Percentiles rank a stretch among this genome's conserved stretches.
Conservation (phyloP, 2,329 filamentous ascomycete species). For the Juglanconis oblonga region DNA sequence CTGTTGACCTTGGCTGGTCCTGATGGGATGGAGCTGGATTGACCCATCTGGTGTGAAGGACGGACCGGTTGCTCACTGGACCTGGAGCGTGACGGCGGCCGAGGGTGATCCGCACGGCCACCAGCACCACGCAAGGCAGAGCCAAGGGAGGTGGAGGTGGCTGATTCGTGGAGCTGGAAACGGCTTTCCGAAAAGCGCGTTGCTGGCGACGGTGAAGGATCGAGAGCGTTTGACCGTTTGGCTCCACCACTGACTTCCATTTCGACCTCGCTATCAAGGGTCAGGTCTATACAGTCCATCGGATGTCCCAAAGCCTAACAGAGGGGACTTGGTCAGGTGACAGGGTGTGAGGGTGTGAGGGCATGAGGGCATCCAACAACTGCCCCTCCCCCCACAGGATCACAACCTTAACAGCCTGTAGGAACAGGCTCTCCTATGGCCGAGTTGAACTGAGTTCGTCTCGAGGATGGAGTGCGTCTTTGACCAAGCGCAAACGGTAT, state of each 20-base stretch:
- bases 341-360: not conserved
- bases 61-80: constrained; percentile 8
- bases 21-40: constrained; percentile 4
- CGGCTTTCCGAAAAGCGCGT: constrained; percentile 13
- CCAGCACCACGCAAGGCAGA: not conserved
- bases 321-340: not conserved
- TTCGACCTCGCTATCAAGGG: constrained; percentile 5
- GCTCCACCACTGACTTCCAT: not conserved
- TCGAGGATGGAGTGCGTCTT: not conserved
- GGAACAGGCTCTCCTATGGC: not conserved
- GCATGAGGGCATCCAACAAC: not conserved
- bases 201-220: not conserved
- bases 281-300: constrained; percentile 16
- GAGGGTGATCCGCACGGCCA: not conserved
- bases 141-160: not conserved
- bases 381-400: not conserved
- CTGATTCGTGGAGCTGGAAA: constrained; percentile 11
- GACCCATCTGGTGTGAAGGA: not conserved
- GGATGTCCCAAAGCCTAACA: not conserved
- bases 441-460: not conserved
- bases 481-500: not conserved
- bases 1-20: not conserved
- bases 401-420: not conserved
- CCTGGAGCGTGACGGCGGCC: constrained; percentile 7
- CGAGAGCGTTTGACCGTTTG: not conserved